These are phyloP conservation scores for Cryptosporidium canis DNA, from an alignment of 169 alveolate genomes.

Conservation along the genomic window DNA sequence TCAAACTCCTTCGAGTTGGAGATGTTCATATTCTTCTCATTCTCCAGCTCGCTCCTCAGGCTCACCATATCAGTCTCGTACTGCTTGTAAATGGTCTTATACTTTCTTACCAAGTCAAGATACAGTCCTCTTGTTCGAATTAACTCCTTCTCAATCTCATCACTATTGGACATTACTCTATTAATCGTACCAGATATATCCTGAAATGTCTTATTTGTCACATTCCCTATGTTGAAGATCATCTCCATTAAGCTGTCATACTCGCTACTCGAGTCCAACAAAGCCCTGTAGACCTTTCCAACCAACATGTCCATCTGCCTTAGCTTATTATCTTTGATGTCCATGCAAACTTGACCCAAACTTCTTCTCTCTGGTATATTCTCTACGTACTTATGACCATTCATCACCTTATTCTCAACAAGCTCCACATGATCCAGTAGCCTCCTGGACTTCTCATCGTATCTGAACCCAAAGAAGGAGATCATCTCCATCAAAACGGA, in stretches of 20 bases:
- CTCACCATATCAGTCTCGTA: slow-evolving; percentile 56
- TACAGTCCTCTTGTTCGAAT: slow-evolving; percentile 15
- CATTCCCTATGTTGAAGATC: slow-evolving; percentile 26
- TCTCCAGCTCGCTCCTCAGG: slow-evolving; percentile 63
- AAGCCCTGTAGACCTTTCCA: not conserved
- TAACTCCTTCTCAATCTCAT: slow-evolving; percentile 45
- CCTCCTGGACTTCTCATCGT: slow-evolving; percentile 1
- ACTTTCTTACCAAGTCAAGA: slow-evolving; percentile 6
- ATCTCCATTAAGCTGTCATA: slow-evolving; percentile 40
- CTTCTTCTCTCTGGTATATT: not conserved
- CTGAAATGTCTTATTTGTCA: slow-evolving; percentile 42
- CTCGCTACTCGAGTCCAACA: slow-evolving; percentile 8
- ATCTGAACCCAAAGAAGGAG: slow-evolving; percentile 40
- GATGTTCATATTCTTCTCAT: slow-evolving; percentile 38
- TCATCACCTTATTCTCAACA: slow-evolving; percentile 1
- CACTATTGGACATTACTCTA: slow-evolving; percentile 48
- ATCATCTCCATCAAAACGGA: not conserved
- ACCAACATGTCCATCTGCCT: not conserved
- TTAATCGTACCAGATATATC: slow-evolving; percentile 48
- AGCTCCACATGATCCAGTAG: not conserved
- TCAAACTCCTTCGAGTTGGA: slow-evolving; percentile 46
- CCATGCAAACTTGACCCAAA: slow-evolving; percentile 4
- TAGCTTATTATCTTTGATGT: slow-evolving; percentile 26
- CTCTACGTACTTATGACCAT: not conserved
- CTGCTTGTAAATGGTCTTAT: slow-evolving; percentile 40